Base-by-base conservation (phyloP, 1,139 yeast genomes). In the Kazachstania sp. region DNA sequence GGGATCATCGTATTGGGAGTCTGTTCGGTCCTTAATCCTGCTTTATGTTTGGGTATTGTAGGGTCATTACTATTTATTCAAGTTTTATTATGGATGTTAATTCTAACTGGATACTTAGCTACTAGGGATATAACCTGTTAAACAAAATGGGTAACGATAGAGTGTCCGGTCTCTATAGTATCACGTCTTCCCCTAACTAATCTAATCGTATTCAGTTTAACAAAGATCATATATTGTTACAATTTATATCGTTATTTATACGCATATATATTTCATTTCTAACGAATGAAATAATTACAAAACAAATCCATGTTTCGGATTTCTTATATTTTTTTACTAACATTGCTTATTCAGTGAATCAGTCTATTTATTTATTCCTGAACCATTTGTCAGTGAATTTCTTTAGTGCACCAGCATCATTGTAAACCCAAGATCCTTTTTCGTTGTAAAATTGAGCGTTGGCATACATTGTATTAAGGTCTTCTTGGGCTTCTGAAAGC, bases 381-480 rank as follows among this genome's bases (percentile, higher is more conserved):
- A 53, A 55, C 67, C 67, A 64, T 37, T 53, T 46, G 16, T 56
- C 51, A 5, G 57, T 50, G 44, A 63, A 66, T 26, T 64, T 61
- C 60, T 83, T 86, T 57, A 90, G 71, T 7, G 67, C 68, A 34
- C 67, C 70, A 8, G 96, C 92, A 64, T 86, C 95, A 31, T 71
- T 70, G 59, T 79, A 84, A 28, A 88, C 83, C 69, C 83, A 79
- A 19, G 95, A 84, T 0, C 85, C 88, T 60, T 86, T 95, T 61
- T 86, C 88, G 61, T 88, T 88, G 64, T 84, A 88, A 12, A 78
- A 75, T 61, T 82, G 79, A 31, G 96, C 96, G 62, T 88, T 88
- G 19, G 73, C 65, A 60, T 84, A 85, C 79, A 92, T 86, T 48
- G 74, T 70, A 49, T 73, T 71, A 39, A 86, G 68, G 52, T 79